Conservation (phyloP, 1,284 basidiomycete genomes). For the Phellopilus nigrolimitatus region DNA sequence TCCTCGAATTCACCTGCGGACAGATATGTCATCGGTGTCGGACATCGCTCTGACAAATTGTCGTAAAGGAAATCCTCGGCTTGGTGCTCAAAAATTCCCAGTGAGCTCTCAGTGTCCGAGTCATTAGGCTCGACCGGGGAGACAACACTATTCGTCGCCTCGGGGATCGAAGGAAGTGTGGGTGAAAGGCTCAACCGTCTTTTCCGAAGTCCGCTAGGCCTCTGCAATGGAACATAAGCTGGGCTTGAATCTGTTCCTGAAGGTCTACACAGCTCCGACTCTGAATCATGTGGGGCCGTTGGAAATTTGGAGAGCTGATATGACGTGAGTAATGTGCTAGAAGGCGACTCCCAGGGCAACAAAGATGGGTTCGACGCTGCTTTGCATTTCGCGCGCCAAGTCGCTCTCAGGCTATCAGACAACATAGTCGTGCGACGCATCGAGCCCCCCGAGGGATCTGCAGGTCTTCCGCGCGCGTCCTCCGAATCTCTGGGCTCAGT, state of each 20-base stretch:
- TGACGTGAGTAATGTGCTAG: not conserved
- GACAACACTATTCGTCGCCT: not conserved
- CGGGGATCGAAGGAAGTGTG: slow-evolving; percentile 15
- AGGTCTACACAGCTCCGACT: too few relatives aligned
- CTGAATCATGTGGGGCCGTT: slow-evolving; percentile 5
- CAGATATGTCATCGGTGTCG: slow-evolving; percentile 9
- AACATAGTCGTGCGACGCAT: not conserved
- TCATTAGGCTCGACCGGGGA: not conserved
- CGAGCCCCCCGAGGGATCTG: not conserved
- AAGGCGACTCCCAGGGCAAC: not conserved
- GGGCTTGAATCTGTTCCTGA: not conserved
- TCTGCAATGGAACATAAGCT: not conserved
- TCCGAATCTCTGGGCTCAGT: not conserved
- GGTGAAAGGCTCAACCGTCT: slow-evolving; percentile 15
- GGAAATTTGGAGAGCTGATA: slow-evolving; percentile 7
- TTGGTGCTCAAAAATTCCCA: slow-evolving; percentile 15
- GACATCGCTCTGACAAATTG: slow-evolving; percentile 12
- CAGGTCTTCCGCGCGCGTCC: not conserved
- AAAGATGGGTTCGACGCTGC: not conserved
- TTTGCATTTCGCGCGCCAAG: not conserved
- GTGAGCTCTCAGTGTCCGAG: slow-evolving; percentile 15
- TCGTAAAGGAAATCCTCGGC: slow-evolving; percentile 16
- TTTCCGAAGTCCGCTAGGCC: slow-evolving; percentile 2
- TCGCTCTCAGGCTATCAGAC: not conserved
- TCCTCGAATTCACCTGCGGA: slow-evolving; percentile 9